Evolutionary conservation across 2,329 filamentous ascomycete genomes (phyloP).

Genomic region (Grosmannia serpens): DNA sequence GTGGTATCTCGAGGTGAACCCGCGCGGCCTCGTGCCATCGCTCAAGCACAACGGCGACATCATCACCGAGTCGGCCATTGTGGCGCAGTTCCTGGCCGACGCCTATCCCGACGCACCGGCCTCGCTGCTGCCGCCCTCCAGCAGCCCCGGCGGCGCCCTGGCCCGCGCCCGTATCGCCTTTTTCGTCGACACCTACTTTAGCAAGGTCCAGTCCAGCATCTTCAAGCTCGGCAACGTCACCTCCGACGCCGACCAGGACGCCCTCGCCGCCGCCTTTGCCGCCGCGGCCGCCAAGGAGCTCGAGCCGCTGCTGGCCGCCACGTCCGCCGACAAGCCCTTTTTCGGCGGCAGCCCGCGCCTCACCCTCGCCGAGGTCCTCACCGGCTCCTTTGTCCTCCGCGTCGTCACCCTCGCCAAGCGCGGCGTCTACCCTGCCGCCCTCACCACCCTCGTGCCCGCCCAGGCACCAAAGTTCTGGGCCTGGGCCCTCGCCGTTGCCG

Average conservation of each 20-base stretch:
- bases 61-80: conserved; percentile 61
- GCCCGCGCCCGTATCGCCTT: conserved; percentile 55
- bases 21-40: conserved; percentile 64
- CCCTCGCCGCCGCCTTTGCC: conserved; percentile 37
- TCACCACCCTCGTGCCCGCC: conserved; percentile 24
- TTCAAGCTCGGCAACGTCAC: conserved; percentile 33
- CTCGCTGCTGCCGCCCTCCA: conserved; percentile 43
- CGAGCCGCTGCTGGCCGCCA: conserved; percentile 51
- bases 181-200: conserved; percentile 35
- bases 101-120: conserved; percentile 45
- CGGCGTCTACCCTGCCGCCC: conserved; percentile 34
- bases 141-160: conserved; percentile 42
- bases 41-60: conserved; percentile 56
- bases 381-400: conserved; percentile 56
- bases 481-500: conserved; percentile 51
- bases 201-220: conserved; percentile 30
- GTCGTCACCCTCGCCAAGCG: conserved; percentile 42
- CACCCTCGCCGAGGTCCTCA: conserved; percentile 63
- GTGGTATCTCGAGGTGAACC: conserved; percentile 69
- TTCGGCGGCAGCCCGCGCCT: conserved; percentile 53
- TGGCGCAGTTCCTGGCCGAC: conserved; percentile 62
- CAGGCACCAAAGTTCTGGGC: conserved; percentile 53
- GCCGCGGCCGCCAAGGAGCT: conserved; percentile 54
- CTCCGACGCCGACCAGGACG: conserved; percentile 37
- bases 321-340: conserved; percentile 34